Evolutionary conservation across 2,329 filamentous ascomycete species (phyloP).

Genomic region (Emergomyces africanus): DNA sequence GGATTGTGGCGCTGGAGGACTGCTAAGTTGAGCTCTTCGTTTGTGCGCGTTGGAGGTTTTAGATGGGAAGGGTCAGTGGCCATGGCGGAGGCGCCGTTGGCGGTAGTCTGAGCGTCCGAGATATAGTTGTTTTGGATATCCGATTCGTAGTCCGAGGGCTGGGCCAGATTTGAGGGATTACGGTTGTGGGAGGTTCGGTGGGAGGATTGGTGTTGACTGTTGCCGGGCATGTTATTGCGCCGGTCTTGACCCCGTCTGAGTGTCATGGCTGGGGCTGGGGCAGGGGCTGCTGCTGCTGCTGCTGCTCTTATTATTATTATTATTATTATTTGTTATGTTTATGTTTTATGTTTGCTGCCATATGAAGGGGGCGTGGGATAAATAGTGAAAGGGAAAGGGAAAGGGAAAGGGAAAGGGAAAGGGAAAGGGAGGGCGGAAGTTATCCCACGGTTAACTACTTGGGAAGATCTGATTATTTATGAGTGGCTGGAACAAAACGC

Average conservation of each 20-base stretch:
- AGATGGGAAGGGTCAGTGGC: not conserved
- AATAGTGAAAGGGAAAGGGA: no score
- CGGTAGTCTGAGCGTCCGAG: slow-evolving; percentile 17
- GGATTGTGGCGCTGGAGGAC: slow-evolving; percentile 75
- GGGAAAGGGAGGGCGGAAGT: not conserved
- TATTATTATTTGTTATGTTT: not conserved
- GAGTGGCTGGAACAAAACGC: not conserved
- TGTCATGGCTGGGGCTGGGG: slow-evolving; percentile 15
- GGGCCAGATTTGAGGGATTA: slow-evolving; percentile 8
- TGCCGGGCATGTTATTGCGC: slow-evolving; percentile 18
- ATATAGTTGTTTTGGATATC: slow-evolving; percentile 41
- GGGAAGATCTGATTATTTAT: no score
- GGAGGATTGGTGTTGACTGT: slow-evolving; percentile 9
- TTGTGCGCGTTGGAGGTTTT: slow-evolving; percentile 44
- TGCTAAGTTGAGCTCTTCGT: slow-evolving; percentile 74
- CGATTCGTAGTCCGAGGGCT: slow-evolving; percentile 50
- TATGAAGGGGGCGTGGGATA: not conserved
- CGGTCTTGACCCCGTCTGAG: slow-evolving; percentile 19
- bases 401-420: no score
- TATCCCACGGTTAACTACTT: no score
- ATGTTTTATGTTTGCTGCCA: not conserved
- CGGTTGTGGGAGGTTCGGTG: slow-evolving; percentile 4
- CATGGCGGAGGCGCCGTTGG: not conserved
- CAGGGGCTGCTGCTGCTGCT: not conserved
- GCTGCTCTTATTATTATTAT: no score